Conservation (phyloP, 2,329 filamentous ascomycete species). For the Dactylella cylindrospora region DNA sequence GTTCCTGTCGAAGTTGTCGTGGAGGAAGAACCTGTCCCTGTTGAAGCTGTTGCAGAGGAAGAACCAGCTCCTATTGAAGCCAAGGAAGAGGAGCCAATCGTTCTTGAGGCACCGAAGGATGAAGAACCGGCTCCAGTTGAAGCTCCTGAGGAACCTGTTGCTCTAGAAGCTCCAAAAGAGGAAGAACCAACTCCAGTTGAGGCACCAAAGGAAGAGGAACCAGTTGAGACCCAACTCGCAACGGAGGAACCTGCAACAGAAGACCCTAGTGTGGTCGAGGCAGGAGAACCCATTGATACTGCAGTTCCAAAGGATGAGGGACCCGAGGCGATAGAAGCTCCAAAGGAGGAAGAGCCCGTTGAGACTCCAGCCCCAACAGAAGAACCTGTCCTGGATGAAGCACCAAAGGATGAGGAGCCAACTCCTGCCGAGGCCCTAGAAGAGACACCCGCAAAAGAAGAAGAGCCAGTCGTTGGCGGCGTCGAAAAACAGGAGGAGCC, state of each 20-base stretch:
- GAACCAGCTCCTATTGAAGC: not conserved
- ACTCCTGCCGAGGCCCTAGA: not conserved
- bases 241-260: not conserved
- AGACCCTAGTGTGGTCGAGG: too few species aligned
- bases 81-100: too few species aligned
- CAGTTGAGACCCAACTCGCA: not conserved
- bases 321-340: not conserved
- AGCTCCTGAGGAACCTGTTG: constrained; percentile 2
- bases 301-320: not conserved
- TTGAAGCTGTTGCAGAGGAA: not conserved
- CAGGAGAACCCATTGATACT: not conserved
- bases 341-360: constrained; percentile 5
- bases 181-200: constrained; percentile 2
- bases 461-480: not conserved
- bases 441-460: not conserved
- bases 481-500: constrained; percentile 1
- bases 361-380: too few species aligned
- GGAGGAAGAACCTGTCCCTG: not conserved
- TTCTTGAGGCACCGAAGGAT: too few species aligned
- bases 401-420: constrained; percentile 1
- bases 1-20: not conserved
- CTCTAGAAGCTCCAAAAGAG: not conserved
- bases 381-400: too few species aligned
- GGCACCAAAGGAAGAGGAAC: not conserved
- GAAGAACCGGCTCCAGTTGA: constrained; percentile 2